Evolutionary conservation across 306 rosid genomes (phyloP).

Genomic region (Casuarina equisetifolia): DNA sequence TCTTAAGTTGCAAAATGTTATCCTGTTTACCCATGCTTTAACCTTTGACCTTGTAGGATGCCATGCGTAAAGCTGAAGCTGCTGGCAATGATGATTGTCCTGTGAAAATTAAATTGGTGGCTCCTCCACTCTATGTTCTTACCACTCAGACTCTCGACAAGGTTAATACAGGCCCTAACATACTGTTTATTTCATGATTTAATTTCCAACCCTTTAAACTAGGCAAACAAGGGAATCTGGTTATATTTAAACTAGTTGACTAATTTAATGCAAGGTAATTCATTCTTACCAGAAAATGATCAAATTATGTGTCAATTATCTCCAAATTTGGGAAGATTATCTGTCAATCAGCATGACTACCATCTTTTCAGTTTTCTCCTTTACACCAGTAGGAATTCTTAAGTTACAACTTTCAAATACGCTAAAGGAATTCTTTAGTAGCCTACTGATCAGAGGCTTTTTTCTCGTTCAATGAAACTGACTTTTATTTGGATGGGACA

Average conservation of each 20-base stretch:
- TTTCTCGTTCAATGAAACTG: conserved; percentile 8
- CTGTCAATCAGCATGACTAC: not conserved
- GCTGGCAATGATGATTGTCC: conserved; percentile 91
- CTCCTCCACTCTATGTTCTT: conserved; percentile 94
- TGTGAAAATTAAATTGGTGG: conserved; percentile 95
- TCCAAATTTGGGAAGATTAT: no score
- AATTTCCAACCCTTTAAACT: not conserved
- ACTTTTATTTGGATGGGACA: conserved; percentile 32
- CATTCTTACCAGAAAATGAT: no score
- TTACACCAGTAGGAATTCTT: not conserved
- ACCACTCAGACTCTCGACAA: conserved; percentile 98
- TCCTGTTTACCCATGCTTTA: not conserved
- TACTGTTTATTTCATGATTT: conserved; percentile 14
- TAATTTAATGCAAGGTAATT: not conserved
- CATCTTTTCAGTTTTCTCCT: not conserved
- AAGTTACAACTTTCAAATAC: not conserved
- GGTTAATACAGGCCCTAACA: conserved; percentile 43
- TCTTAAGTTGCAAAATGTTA: not conserved
- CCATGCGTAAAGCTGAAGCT: conserved; percentile 95
- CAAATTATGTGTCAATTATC: no score
- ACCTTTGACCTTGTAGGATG: conserved; percentile 56
- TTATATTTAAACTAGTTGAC: not conserved
- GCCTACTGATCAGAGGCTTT: not conserved
- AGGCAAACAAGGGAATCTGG: not conserved
- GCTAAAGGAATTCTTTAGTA: not conserved